Evolutionary conservation across 495 filamentous ascomycete species (phyloP).

Genomic region (Neurospora sp.): DNA sequence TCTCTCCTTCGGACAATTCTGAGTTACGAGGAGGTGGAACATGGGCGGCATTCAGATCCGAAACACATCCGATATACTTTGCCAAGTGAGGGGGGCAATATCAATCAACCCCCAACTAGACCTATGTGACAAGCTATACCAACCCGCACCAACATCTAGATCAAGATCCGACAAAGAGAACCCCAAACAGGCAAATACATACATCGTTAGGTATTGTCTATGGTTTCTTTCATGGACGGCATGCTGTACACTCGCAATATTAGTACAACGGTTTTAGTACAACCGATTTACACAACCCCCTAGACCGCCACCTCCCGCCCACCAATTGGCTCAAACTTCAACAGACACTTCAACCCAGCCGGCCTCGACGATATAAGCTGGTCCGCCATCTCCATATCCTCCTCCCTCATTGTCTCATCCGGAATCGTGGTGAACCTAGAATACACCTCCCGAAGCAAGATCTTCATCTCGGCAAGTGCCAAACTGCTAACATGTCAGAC

Average conservation of each 20-base stretch:
- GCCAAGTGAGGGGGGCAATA: not conserved
- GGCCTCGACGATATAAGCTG: conserved; percentile 52
- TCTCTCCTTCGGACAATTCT: not conserved
- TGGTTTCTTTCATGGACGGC: not conserved
- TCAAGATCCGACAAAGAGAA: not conserved
- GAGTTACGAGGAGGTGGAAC: not conserved
- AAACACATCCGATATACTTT: not conserved
- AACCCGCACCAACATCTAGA: not conserved
- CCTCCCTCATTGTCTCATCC: conserved; percentile 38
- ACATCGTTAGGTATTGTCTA: not conserved
- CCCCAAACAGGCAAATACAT: not conserved
- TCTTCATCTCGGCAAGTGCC: conserved; percentile 58
- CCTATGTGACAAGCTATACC: not conserved
- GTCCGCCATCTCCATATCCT: conserved; percentile 48
- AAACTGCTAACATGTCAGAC: conserved; percentile 33
- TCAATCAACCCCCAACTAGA: not conserved
- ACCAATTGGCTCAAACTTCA: conserved; percentile 25
- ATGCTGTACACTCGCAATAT: not conserved
- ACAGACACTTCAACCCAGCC: conserved; percentile 41
- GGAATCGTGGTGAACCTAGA: conserved; percentile 43
- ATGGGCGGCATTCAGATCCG: not conserved
- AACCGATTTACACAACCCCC: not conserved
- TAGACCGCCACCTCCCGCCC: not conserved
- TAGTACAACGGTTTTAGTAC: not conserved
- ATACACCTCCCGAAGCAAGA: conserved; percentile 48